Percentiles rank a stretch among this genome's conserved stretches.
Conservation (phyloP, 176 grass and related monocot species). For the Carex cristatella region DNA sequence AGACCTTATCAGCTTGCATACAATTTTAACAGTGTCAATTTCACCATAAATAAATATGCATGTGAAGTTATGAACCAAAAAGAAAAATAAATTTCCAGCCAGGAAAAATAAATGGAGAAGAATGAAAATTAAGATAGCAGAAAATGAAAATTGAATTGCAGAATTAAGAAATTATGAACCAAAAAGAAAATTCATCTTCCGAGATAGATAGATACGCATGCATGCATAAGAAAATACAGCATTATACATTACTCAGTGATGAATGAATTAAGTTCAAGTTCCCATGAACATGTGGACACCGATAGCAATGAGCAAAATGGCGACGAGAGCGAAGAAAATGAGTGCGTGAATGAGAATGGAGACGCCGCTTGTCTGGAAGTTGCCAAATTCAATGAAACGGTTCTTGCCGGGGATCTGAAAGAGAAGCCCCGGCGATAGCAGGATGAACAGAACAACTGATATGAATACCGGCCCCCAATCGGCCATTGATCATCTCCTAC, state of each 20-base stretch:
- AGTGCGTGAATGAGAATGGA: conserved; percentile 54
- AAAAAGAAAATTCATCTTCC: neutral
- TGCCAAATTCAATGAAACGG: conserved; percentile 50
- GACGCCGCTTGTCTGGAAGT: conserved; percentile 54
- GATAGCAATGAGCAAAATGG: conserved; percentile 46
- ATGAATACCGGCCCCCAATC: conserved; percentile 73
- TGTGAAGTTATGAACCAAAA: too few relatives aligned
- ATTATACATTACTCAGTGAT: neutral
- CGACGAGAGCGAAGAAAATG: conserved; percentile 40
- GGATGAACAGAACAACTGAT: conserved; percentile 51
- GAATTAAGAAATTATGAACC: neutral
- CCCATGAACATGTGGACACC: conserved; percentile 46
- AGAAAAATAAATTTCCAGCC: too few relatives aligned
- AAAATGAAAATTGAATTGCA: neutral
- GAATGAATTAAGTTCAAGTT: neutral
- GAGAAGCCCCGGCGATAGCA: conserved; percentile 56
- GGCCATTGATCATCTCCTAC: neutral
- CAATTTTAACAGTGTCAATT: neutral
- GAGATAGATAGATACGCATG: neutral
- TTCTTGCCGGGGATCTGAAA: conserved; percentile 54
- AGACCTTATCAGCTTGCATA: neutral
- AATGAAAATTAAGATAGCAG: neutral
- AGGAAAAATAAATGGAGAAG: too few relatives aligned
- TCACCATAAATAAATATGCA: too few relatives aligned
- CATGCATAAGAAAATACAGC: neutral